Base-by-base conservation (phyloP, 805 yeast species). In the Lachancea fermentati region DNA sequence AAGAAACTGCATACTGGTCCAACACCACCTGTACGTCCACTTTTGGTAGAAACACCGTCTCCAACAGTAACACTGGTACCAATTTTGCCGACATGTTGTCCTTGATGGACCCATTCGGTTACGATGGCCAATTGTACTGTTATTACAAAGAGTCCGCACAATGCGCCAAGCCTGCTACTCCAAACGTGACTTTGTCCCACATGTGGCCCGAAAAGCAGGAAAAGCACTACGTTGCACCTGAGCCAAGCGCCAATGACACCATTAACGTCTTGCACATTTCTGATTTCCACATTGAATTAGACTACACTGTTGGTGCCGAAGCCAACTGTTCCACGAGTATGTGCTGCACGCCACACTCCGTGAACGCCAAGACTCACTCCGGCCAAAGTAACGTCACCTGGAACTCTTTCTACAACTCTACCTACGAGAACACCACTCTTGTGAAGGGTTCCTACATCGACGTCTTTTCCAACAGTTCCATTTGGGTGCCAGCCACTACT, bases 61-160 rank as follows among this genome's bases (percentile, higher is more conserved):
- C 60, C 7, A 50, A 58, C 37, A 55, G 67, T 12, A 47, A 62
- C 24, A 55, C 63, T 12, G 74, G 73, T 35, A 57, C 68, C n/a
- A 78, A 77, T 49, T 72, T 77, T 42, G 69, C 73, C 11, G 74
- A 76, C 46, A 60, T 76, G 59, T 51, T 77, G 32, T 64, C 67
- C 15, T 50, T 71, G 37, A 73, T 78, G 70, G 73, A 75, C 47
- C 76, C 81, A 11, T 52, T 60, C 38, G 68, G 76, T 9, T 50
- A 66, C 24, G 84, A 78, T 50, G 82, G 80, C 22, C 73, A 73
- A 32, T 78, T 78, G 50, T 76, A 78, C 61, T 81, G 89, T 57
- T 71, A 75, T 58, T 73, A 60, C 55, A 60, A 69, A 48, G 66
- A 69, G 34, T 67, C 60, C 43, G 64, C 66, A 34, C 68, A 70